phyloP scores from a whole-genome alignment of 176 grass and related monocot species.

The Eleusine indica region DNA sequence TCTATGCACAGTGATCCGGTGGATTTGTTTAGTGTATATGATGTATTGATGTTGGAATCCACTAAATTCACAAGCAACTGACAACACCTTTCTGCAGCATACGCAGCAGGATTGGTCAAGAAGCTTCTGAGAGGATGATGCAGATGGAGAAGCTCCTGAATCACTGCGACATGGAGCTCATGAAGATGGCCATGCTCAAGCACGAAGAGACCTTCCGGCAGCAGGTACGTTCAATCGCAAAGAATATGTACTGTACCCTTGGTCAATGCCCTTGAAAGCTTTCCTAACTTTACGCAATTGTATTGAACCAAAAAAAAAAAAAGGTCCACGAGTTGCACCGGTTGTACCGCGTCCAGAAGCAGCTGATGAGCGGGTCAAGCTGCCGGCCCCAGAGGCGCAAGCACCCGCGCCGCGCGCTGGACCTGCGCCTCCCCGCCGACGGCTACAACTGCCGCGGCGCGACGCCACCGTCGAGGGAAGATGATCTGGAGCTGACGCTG shows the following conservation, averaged over 20 bases:
- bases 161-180: constrained; percentile 63
- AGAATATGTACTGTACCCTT: too few species aligned
- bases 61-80: background rate
- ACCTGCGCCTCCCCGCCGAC: constrained; percentile 45
- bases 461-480: background rate
- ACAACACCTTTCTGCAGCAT: too few species aligned
- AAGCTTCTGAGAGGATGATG: constrained; percentile 7
- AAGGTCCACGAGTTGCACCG: constrained; percentile 69
- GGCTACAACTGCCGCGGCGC: constrained; percentile 15
- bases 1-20: background rate
- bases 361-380: constrained; percentile 54
- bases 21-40: background rate
- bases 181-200: constrained; percentile 81
- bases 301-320: background rate
- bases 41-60: background rate
- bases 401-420: constrained; percentile 33
- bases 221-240: constrained; percentile 44
- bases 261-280: background rate
- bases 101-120: too few species aligned
- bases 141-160: constrained; percentile 58
- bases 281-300: background rate
- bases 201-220: constrained; percentile 75
- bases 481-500: constrained; percentile 62
- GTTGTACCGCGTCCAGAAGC: constrained; percentile 68
- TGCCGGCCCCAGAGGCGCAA: constrained; percentile 48